A percentile compares a stretch with the other conserved stretches of the same genome.
phyloP scores from a whole-genome alignment of 2,329 filamentous ascomycete genomes.

The Colletotrichum plurivorum region DNA sequence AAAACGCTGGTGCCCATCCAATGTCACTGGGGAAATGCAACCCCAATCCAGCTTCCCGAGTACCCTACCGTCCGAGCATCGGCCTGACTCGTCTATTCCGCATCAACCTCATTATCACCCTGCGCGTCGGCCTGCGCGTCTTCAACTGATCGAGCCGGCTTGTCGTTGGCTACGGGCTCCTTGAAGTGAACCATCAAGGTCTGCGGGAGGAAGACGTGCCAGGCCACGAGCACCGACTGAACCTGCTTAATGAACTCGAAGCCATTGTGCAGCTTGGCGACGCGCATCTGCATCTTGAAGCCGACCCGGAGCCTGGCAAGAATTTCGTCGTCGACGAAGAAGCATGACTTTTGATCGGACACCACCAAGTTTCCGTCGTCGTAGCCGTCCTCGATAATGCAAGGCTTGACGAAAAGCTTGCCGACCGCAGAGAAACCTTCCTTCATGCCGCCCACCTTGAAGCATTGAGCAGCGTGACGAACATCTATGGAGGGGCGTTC shows the following conservation, averaged over 20 bases:
- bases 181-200: conserved; percentile 79
- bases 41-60: neutral
- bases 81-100: too few species aligned
- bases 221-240: conserved; percentile 69
- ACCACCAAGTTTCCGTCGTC: conserved; percentile 48
- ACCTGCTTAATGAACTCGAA: conserved; percentile 76
- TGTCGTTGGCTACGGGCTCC: conserved; percentile 62
- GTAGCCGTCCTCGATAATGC: conserved; percentile 64
- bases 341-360: conserved; percentile 46
- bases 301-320: conserved; percentile 71
- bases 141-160: conserved; percentile 61
- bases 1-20: conserved; percentile 9
- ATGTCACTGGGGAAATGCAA: neutral
- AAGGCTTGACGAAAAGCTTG: conserved; percentile 57
- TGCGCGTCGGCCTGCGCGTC: conserved; percentile 44
- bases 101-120: neutral
- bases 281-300: conserved; percentile 70
- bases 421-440: conserved; percentile 59
- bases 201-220: conserved; percentile 77
- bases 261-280: conserved; percentile 73
- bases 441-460: conserved; percentile 48
- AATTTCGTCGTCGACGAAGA: conserved; percentile 77
- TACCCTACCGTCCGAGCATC: neutral
- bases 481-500: conserved; percentile 58
- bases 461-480: conserved; percentile 58